Percentiles rank a stretch among this genome's conserved stretches.
phyloP scores from a whole-genome alignment of 331 rosid genomes.

The Acacia pycnantha region DNA sequence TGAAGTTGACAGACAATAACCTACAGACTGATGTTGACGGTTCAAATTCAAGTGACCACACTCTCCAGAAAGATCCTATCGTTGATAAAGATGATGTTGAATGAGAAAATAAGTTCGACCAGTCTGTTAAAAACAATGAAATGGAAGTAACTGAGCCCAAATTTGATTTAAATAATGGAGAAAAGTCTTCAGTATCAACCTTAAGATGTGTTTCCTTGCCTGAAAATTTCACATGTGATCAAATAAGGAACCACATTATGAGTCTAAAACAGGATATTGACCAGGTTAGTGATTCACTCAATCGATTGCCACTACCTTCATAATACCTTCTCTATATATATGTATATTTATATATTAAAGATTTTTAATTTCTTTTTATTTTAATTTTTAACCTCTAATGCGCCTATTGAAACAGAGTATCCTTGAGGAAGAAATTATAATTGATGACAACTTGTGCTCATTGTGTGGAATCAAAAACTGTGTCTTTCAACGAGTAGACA shows the following conservation, averaged over 20 bases:
- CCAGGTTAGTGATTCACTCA: conserved; percentile 36
- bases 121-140: conserved; percentile 17
- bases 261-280: conserved; percentile 36
- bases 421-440: conserved; percentile 25
- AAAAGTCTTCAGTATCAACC: conserved; percentile 13
- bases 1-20: conserved; percentile 9
- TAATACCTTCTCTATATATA: background rate
- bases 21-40: conserved; percentile 1
- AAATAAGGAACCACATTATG: conserved; percentile 42
- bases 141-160: conserved; percentile 16
- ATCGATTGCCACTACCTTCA: background rate
- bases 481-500: conserved; percentile 33
- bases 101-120: conserved; percentile 12
- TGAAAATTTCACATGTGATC: conserved; percentile 41
- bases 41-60: background rate
- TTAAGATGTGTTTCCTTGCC: conserved; percentile 32
- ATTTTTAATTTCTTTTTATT: background rate
- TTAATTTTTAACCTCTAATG: background rate
- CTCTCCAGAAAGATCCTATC: background rate
- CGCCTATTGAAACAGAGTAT: conserved; percentile 32
- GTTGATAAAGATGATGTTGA: conserved; percentile 21
- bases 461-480: conserved; percentile 42
- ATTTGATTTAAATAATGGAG: conserved; percentile 23
- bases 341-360: background rate
- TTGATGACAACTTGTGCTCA: conserved; percentile 38